Evolutionary conservation across 2,329 filamentous ascomycete genomes (phyloP), one percentile per base, ranked within the genome.

Genomic region (Fusarium sp.): DNA sequence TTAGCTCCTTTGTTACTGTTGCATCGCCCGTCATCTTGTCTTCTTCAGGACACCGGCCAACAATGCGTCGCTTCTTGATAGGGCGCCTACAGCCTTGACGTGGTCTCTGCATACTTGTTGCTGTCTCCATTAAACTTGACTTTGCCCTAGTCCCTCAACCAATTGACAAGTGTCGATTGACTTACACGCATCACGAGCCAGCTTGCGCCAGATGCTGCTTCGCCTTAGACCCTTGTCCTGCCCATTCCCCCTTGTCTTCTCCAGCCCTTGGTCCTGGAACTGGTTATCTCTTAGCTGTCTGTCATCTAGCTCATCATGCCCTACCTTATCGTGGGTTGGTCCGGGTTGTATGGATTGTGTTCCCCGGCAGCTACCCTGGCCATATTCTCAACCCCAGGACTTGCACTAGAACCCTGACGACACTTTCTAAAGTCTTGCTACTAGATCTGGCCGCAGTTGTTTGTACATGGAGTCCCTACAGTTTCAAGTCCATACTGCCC

Each of bases 381-480:
- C 62, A 72, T 65, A 51, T 53, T 55, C 52, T 64, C 54, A 54
- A 66, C 58, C 69, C 65, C 58, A 57, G 47, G 58, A 29, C 65
- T 67, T 65, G 67, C 73, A 75, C 69, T 68, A 69, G 71, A 76
- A 72, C 74, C 73, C 69, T 70, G 68, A 70, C 62, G 59, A 62
- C 71, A 62, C 67, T 71, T 51, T 57, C 64, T 72, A 61, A 63
- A 59, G 59, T 48, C 54, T 59, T 60, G 59, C 30, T 60, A 40
- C 46, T 58, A 69, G 53, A 54, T 56, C 32, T 52, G 58, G 58
- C 44, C 44, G 34, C 47, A 24, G 56, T 46, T 69, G n/a, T 61
- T 56, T 69, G 27, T 58, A 53, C 54, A 60, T 56, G 30, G 24
- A 49, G 44, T 32, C 62, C 62, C 59, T 57, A 58, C 62, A 61